phyloP scores from a whole-genome alignment of 2,329 filamentous ascomycete genomes.

The Fusarium sp. region DNA sequence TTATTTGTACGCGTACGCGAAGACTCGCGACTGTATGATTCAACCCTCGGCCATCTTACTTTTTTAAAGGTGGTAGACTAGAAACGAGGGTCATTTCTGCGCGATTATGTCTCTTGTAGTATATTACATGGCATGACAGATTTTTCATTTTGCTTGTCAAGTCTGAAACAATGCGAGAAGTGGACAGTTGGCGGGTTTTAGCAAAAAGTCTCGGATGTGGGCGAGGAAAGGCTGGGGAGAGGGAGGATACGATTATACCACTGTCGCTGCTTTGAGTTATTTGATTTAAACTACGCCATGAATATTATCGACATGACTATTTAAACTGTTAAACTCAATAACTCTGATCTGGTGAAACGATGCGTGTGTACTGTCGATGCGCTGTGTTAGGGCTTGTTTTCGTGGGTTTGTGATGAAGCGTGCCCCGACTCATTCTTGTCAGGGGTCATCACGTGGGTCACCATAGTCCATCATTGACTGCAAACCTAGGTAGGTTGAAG shows the following conservation, averaged over 20 bases:
- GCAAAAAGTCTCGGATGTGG: conserved; percentile 35
- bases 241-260: conserved; percentile 43
- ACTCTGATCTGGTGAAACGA: conserved; percentile 7
- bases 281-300: conserved; percentile 27
- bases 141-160: conserved; percentile 38
- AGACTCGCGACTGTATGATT: conserved; percentile 39
- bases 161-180: conserved; percentile 35
- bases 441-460: conserved; percentile 45
- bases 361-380: conserved; percentile 29
- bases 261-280: conserved; percentile 38
- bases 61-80: conserved; percentile 35
- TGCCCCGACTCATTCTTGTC: conserved; percentile 40
- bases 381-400: conserved; percentile 47
- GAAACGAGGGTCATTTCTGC: conserved; percentile 39
- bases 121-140: conserved; percentile 42
- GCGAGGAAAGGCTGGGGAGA: conserved; percentile 26
- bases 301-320: conserved; percentile 6
- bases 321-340: not conserved
- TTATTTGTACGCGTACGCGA: conserved; percentile 44
- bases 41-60: conserved; percentile 39
- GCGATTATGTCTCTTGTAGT: conserved; percentile 46
- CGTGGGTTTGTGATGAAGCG: conserved; percentile 34
- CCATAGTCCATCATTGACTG: conserved; percentile 9
- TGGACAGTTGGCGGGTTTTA: conserved; percentile 34
- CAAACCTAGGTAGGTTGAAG: not conserved